Evolutionary conservation across 2,329 filamentous ascomycete genomes (phyloP).

Genomic region (Sclerotinia trifoliorum): DNA sequence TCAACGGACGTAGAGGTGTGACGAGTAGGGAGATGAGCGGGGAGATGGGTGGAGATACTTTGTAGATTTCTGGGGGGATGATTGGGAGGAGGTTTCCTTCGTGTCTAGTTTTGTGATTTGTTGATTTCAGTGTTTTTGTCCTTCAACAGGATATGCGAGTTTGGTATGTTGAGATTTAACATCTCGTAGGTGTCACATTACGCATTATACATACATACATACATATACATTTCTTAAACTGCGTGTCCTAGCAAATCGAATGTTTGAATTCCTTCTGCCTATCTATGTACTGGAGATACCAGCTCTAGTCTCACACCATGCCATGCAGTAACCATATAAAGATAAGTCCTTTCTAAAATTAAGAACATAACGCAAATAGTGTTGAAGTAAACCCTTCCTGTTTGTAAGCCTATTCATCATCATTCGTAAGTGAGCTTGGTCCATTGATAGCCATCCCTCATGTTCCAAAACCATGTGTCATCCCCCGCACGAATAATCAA

Average conservation of each 20-base stretch:
- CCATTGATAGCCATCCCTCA: background rate
- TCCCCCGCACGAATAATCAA: background rate
- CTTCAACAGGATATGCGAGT: slow-evolving; percentile 10
- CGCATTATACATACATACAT: background rate
- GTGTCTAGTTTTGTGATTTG: background rate
- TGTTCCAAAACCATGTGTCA: background rate
- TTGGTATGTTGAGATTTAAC: slow-evolving; percentile 21
- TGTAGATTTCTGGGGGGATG: slow-evolving; percentile 24
- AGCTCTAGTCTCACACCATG: background rate
- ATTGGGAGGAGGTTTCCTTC: slow-evolving; percentile 20
- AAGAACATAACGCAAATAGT: background rate
- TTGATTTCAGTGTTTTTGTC: slow-evolving; percentile 1
- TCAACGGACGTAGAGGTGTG: slow-evolving; percentile 17
- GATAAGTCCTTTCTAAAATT: background rate
- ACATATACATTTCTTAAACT: background rate
- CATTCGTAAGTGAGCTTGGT: background rate
- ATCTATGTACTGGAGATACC: slow-evolving; percentile 10
- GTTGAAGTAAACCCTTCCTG: slow-evolving; percentile 5
- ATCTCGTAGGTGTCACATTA: slow-evolving; percentile 21
- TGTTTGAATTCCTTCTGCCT: slow-evolving; percentile 9
- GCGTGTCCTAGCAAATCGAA: background rate
- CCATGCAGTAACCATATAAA: slow-evolving; percentile 11
- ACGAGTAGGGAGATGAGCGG: slow-evolving; percentile 46
- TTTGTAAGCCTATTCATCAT: background rate
- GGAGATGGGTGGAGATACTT: slow-evolving; percentile 63